Percentiles rank a stretch among this genome's conserved stretches.
These are phyloP conservation scores for Fusarium sp. DNA, from an alignment of 2,329 filamentous ascomycete species.

Conservation along the genomic window DNA sequence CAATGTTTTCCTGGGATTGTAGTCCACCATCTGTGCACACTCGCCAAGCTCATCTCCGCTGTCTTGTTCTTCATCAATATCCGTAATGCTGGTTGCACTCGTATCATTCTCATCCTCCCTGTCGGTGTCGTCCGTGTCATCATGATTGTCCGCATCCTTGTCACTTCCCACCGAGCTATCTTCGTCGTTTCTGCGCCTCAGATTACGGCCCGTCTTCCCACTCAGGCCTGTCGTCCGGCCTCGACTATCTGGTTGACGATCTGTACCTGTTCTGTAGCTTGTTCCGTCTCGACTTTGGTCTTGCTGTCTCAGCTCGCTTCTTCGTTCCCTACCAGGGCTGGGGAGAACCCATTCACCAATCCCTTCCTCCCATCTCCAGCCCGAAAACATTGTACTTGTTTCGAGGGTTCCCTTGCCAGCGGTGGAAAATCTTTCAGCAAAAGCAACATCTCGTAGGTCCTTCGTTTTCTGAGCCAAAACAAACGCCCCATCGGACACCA, in stretches of 20 bases:
- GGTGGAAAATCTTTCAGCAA: conserved; percentile 60
- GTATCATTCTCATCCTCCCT: conserved; percentile 24
- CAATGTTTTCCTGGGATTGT: background rate
- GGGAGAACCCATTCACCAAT: conserved; percentile 56
- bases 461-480: conserved; percentile 64
- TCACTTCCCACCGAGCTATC: conserved; percentile 18
- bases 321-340: conserved; percentile 30
- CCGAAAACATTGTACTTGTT: conserved; percentile 48
- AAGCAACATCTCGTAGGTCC: conserved; percentile 65
- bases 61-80: conserved; percentile 22
- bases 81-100: conserved; percentile 27
- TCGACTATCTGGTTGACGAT: conserved; percentile 26
- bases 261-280: conserved; percentile 15
- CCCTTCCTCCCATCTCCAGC: conserved; percentile 57
- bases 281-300: conserved; percentile 7
- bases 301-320: conserved; percentile 19
- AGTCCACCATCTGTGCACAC: conserved; percentile 13
- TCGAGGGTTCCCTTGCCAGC: conserved; percentile 17
- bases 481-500: conserved; percentile 63
- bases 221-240: conserved; percentile 18
- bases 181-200: background rate
- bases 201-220: conserved; percentile 19
- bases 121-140: conserved; percentile 18
- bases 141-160: conserved; percentile 22
- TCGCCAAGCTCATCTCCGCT: conserved; percentile 43